Evolutionary conservation across 768 basidiomycete species (phyloP), one percentile per base, ranked within the genome.

Genomic region (Tulasnella sp.): DNA sequence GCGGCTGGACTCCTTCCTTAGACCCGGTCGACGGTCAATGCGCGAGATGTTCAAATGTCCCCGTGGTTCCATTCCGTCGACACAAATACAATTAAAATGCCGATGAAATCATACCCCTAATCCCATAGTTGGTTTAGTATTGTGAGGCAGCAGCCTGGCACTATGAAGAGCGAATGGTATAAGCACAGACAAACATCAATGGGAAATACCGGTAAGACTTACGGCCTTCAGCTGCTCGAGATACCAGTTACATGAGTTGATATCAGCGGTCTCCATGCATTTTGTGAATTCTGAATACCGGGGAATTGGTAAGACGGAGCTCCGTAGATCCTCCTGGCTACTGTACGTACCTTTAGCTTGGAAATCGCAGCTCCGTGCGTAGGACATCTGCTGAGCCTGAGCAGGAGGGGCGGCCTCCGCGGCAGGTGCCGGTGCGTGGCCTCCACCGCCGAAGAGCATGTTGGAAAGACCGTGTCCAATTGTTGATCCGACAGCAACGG

Each of bases 211-310:
- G 26, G 2, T 11, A 29, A 11, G n/a, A 89, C 93, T 82, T 84
- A 94, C 93, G 75, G 92, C 92, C 85, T 95, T 95, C 73, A 95
- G 88, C 82, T 94, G 92, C 81, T 95, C 93, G 39, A 95, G 90
- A 83, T 94, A 96, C 89, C 91, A 96, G 23, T 89, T 86, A 86
- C 95, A 96, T 7, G 92, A 90, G 57, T 88, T 89, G 81, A 93
- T 85, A 81, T 93, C 91, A 23, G 91, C 92, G 83, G 91, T 91
- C 83, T 95, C 93, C 69, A 96, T 85, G 84, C 95, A 97, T 83
- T 87, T 88, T 13, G 93, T 93, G 85, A 96, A 94, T 73, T 96
- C 93, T 92, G 80, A 46, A 46, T 7, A 46, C 18, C 44, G 1
- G 69, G 11, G 77, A 61, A 73, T 3, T 40, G 35, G 44, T 69